These are phyloP conservation scores for Xylaria sp. DNA, from an alignment of 2,329 filamentous ascomycete genomes.

Conservation along the genomic window DNA sequence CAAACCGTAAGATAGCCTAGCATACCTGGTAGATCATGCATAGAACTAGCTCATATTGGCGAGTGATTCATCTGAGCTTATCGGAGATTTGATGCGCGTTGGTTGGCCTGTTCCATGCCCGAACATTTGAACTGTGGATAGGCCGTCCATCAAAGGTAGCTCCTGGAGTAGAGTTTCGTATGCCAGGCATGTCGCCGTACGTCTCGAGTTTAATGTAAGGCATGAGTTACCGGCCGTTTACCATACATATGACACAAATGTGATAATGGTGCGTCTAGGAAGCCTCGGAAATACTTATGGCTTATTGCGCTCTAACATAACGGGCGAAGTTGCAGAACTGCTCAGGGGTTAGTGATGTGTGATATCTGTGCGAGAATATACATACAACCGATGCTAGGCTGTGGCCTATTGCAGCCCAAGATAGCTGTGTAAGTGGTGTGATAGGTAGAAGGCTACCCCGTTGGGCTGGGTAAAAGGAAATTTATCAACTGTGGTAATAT, in stretches of 20 bases:
- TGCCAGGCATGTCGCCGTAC: neutral
- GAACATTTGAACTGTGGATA: neutral
- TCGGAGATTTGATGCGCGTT: neutral
- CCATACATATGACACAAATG: constrained; percentile 2
- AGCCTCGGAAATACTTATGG: no score
- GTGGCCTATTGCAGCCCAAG: no score
- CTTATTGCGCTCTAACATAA: no score
- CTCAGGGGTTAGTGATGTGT: no score
- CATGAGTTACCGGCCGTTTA: neutral
- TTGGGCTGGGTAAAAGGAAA: neutral
- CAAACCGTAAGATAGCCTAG: neutral
- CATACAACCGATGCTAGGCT: no score
- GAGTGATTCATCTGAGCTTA: neutral
- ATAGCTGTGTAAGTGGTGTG: no score
- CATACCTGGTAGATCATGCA: neutral
- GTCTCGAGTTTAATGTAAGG: constrained; percentile 1
- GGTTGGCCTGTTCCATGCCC: neutral
- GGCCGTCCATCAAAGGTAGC: neutral
- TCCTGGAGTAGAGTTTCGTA: constrained; percentile 4
- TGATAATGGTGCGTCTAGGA: neutral
- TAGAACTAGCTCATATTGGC: neutral
- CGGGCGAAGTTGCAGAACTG: no score
- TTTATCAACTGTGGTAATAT: neutral
- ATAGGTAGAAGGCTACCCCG: no score
- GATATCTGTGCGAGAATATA: no score